Evolutionary conservation across 73 alveolate genomes (phyloP), one percentile per base, ranked within the genome.

Genomic region (Paraurostyla sp.): DNA sequence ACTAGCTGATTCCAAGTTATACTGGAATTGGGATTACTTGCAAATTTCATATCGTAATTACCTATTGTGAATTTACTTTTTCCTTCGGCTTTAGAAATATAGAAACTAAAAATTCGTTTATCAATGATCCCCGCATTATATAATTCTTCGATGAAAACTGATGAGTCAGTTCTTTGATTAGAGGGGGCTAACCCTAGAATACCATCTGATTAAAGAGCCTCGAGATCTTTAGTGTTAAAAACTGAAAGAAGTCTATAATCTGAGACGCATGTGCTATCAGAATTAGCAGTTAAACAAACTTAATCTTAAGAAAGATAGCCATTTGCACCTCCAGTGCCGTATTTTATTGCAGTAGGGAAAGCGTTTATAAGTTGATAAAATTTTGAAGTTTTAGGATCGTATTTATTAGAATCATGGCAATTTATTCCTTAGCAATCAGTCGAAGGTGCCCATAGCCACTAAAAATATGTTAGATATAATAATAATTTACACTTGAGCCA

Each of bases 401-500:
- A 48, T 48, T 49, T 49, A 46, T 46, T 32, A 29, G 69, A 49
- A 49, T 13, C 25, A 25, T 40, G 51, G 30, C 75, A 75, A 11
- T 32, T 43, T 25, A 33, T 15, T 7, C 50, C 29, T 32, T 3
- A 3, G 52, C 57, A 75, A 49, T 46, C 87, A 2, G 63, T 41
- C 38, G 84, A n/a, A 33, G 73, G 73, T 7, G 87, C 57, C 73
- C 73, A 49, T 49, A 75, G 75, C 87, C 75, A 49, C 73, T 75
- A 48, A 15, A 15, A 48, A 22, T 22, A 29, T 43, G 73, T 16
- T 48, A 46, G 27, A 23, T 71, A 13, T 6, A 22, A 20, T n/a
- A 11, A 46, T 18, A 48, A 30, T 46, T 75, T 75, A 75, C 87
- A 43, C 75, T 50, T 46, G 98, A 93, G 40, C 98, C 98, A n/a